These are phyloP conservation scores for Ciborinia camelliae DNA, from an alignment of 2,329 filamentous ascomycete genomes.

Conservation along the genomic window DNA sequence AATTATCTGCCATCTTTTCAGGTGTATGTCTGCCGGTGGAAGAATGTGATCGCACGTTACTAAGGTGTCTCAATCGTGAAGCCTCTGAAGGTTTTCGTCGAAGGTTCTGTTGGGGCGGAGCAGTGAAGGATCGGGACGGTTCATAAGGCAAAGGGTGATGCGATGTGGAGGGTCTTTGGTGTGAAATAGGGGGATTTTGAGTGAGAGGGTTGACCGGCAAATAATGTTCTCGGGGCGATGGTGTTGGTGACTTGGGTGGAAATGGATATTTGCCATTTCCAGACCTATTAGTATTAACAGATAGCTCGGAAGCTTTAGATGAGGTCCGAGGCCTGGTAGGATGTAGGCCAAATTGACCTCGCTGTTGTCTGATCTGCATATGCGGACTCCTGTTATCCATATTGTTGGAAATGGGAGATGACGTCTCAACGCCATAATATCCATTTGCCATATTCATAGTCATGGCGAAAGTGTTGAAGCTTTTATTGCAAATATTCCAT, in stretches of 20 bases:
- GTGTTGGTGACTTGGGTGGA: constrained; percentile 24
- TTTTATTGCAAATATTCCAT: constrained; percentile 15
- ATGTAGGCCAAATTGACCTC: constrained; percentile 34
- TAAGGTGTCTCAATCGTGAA: constrained; percentile 35
- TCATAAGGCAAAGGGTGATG: constrained; percentile 26
- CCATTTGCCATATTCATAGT: constrained; percentile 31
- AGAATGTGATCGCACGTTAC: constrained; percentile 34
- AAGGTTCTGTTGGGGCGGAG: constrained; percentile 27
- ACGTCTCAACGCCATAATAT: constrained; percentile 25
- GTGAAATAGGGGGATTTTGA: constrained; percentile 10
- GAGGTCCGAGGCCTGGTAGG: constrained; percentile 29
- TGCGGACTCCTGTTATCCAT: constrained; percentile 16
- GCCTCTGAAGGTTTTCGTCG: constrained; percentile 36
- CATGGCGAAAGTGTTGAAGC: background rate
- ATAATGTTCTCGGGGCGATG: constrained; percentile 16
- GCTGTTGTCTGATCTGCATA: constrained; percentile 26
- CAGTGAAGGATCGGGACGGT: constrained; percentile 28
- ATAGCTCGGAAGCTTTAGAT: constrained; percentile 24
- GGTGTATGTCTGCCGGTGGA: constrained; percentile 30
- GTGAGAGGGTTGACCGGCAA: constrained; percentile 3
- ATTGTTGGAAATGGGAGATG: constrained; percentile 14
- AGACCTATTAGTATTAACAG: background rate
- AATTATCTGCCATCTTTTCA: constrained; percentile 31
- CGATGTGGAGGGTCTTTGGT: constrained; percentile 30
- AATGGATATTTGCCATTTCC: constrained; percentile 12